Evolutionary conservation across 73 alveolate genomes (phyloP).

Genomic region (Vitrella brassicaformis): DNA sequence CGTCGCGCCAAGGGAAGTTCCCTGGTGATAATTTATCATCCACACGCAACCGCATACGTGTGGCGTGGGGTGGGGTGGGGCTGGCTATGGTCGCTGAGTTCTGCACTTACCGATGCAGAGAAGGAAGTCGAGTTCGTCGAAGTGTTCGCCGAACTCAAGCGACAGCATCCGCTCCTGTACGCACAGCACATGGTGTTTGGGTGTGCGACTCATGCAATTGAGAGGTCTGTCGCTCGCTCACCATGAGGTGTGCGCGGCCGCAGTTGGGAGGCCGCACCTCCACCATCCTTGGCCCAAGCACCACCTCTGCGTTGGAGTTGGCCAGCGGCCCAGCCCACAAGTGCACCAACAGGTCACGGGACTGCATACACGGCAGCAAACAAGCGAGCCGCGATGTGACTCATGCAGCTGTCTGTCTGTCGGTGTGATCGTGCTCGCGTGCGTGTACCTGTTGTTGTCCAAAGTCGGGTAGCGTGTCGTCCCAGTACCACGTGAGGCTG

Average conservation of each 20-base stretch:
- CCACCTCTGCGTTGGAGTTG: conserved; percentile 8
- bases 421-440: conserved; percentile 5
- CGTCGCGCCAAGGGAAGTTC: background rate
- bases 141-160: background rate
- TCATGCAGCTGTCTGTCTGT: too few species aligned
- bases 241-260: background rate
- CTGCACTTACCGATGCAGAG: background rate
- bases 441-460: conserved; percentile 1
- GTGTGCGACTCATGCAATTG: too few species aligned
- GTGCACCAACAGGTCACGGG: background rate
- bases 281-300: conserved; percentile 6
- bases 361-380: too few species aligned
- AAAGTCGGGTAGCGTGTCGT: conserved; percentile 10
- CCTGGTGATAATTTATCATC: too few species aligned
- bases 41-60: too few species aligned
- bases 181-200: background rate
- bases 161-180: background rate
- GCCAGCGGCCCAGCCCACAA: conserved; percentile 23
- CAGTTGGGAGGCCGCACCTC: conserved; percentile 13
- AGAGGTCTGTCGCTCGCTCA: too few species aligned
- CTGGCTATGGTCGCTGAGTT: too few species aligned
- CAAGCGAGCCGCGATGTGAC: too few species aligned
- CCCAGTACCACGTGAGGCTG: conserved; percentile 4
- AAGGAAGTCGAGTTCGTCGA: background rate
- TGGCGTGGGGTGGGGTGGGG: too few species aligned